Evolutionary conservation across 2,329 filamentous ascomycete species (phyloP).

Genomic region (Exophiala sideris): DNA sequence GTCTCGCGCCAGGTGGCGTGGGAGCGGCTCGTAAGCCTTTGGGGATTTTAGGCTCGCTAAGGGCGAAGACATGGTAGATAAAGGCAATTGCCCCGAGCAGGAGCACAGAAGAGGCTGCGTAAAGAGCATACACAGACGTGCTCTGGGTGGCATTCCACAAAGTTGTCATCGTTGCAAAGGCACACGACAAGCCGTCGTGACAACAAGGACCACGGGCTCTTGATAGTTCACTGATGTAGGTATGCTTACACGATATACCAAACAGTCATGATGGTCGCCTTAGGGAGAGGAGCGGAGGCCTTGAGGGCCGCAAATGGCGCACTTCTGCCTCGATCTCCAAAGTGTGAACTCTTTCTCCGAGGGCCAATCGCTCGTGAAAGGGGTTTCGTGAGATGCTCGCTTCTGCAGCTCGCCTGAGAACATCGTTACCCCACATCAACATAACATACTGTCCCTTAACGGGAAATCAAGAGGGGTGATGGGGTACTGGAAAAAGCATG

Average conservation of each 20-base stretch:
- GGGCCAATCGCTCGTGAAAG: not conserved
- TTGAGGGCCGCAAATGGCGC: not conserved
- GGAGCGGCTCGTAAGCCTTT: conserved; percentile 5
- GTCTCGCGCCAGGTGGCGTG: conserved; percentile 8
- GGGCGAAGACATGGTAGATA: conserved; percentile 4
- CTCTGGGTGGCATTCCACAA: not conserved
- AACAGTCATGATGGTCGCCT: not conserved
- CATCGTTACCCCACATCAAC: conserved; percentile 5
- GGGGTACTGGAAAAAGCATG: conserved; percentile 2
- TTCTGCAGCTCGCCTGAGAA: not conserved
- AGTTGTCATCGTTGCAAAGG: not conserved
- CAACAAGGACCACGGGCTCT: not conserved
- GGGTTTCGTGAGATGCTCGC: not conserved
- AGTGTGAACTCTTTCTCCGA: not conserved
- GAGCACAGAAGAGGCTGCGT: conserved; percentile 2
- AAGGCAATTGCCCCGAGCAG: not conserved
- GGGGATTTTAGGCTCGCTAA: not conserved
- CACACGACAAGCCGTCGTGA: not conserved
- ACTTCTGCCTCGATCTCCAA: not conserved
- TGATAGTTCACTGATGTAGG: not conserved
- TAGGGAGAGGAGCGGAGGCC: not conserved
- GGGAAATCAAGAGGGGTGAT: not conserved
- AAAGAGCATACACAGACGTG: not conserved
- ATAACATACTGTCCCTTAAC: not conserved
- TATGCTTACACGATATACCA: not conserved